These are phyloP conservation scores for Ophiocordyceps australis DNA, from an alignment of 2,329 filamentous ascomycete genomes.

Conservation along the genomic window DNA sequence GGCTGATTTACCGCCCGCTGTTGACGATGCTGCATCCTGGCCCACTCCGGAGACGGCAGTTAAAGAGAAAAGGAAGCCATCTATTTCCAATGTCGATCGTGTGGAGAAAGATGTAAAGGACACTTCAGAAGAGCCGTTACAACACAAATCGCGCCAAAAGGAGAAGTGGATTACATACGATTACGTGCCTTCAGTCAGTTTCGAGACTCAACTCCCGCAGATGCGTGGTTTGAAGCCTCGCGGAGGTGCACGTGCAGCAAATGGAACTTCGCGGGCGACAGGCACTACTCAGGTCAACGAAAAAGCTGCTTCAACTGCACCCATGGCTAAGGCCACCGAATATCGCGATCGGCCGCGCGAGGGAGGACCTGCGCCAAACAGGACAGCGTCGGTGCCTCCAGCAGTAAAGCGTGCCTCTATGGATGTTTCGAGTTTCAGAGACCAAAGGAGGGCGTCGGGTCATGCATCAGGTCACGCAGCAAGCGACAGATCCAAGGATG, in stretches of 20 bases:
- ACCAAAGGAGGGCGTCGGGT: constrained; percentile 25
- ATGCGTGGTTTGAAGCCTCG: constrained; percentile 30
- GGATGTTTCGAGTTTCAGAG: constrained; percentile 20
- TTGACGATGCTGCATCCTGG: constrained; percentile 67
- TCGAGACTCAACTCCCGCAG: constrained; percentile 61
- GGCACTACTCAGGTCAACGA: constrained; percentile 13
- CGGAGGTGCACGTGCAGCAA: constrained; percentile 25
- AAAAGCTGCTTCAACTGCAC: constrained; percentile 14
- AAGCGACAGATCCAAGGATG: constrained; percentile 23
- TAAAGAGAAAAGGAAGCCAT: constrained; percentile 55
- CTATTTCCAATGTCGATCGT: constrained; percentile 27
- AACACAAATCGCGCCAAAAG: constrained; percentile 42
- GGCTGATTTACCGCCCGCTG: constrained; percentile 34
- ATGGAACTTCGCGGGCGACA: constrained; percentile 17
- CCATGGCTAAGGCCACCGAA: constrained; percentile 14
- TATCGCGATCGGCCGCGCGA: constrained; percentile 18
- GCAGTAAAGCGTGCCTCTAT: constrained; percentile 24
- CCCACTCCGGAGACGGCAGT: constrained; percentile 68
- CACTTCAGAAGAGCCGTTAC: constrained; percentile 26
- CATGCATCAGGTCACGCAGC: constrained; percentile 11
- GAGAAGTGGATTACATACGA: constrained; percentile 73
- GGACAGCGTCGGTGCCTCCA: constrained; percentile 16
- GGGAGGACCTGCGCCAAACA: constrained; percentile 11
- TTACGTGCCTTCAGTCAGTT: constrained; percentile 70
- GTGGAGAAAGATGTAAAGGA: constrained; percentile 48